Evolutionary conservation across 441 rosid species (phyloP).

Genomic region (Pelargonium fulgidum): DNA sequence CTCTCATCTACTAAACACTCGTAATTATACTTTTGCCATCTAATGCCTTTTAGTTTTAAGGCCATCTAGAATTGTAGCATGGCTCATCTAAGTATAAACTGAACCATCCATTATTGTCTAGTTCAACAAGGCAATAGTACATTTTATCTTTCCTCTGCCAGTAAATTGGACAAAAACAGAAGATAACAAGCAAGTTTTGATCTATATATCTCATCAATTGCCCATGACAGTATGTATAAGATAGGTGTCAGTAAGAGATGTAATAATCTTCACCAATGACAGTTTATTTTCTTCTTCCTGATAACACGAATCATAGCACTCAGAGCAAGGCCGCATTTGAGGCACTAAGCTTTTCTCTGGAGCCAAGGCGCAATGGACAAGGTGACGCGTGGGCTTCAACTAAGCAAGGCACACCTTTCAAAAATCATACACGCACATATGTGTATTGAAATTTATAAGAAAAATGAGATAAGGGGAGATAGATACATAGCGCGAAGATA

Average conservation of each 20-base stretch:
- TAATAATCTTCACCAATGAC: background rate
- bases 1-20: background rate
- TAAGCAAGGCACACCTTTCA: too few species aligned
- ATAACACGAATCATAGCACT: background rate
- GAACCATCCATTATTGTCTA: background rate
- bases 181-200: conserved; percentile 4
- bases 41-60: background rate
- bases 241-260: background rate
- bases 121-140: background rate
- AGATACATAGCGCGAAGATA: too few species aligned
- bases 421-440: too few species aligned
- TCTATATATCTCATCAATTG: background rate
- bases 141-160: conserved; percentile 2
- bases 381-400: too few species aligned
- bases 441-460: too few species aligned
- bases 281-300: background rate
- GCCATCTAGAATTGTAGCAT: background rate
- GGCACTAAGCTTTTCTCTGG: too few species aligned
- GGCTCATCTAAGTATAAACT: conserved; percentile 6
- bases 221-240: background rate
- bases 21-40: background rate
- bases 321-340: too few species aligned
- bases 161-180: background rate
- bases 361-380: too few species aligned
- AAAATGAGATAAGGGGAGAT: too few species aligned